Base-by-base conservation (phyloP, 768 basidiomycete genomes). In the Lanmaoa rubissima region DNA sequence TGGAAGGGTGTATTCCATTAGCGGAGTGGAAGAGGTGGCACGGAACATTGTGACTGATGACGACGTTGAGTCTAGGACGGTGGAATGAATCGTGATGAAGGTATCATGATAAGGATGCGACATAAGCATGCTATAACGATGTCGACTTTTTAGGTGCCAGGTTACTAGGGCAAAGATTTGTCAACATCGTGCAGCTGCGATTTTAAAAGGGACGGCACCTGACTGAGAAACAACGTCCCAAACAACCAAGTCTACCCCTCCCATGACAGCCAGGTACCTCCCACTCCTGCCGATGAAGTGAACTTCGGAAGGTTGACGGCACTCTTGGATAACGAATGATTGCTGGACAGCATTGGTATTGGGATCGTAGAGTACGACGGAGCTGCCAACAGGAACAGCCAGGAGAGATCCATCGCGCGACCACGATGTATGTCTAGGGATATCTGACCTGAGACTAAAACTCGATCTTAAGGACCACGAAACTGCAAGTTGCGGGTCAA, bases 351-450 rank as follows among this genome's bases (percentile, higher is more conserved):
- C 71, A 58, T 84, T 87, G 24, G 83, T 84, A 21, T 74, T 63
- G 0, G 90, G 79, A 63, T 93, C 86, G 71, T 90, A 97, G 7
- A 98, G 70, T 6, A 84, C 82, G 51, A 95, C 78, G 57, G 82
- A 82, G 16, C 80, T 67, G 0, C 84, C 85, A 51, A 89, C 79
- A 13, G 86, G 78, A 21, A 95, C 79, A 13, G 88, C 89, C 45
- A 98, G 75, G 34, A 99, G 77, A 6, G 94, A 94, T 10, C 84
- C 88, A 69, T 99, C 97, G 5, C 78, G 80, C 7, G 95, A 92
- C 86, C 94, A 97, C 1, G 85, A 79, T 0, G 82, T 76, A 60
- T 85, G 78, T 51, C 77, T 78, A 34, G 94, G 90, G 49, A 77
- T 73, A 65, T 85, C 81, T n/a, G 78, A 76, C 43, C 87, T 89